Percentiles rank a stretch among this genome's conserved stretches.
Conservation (phyloP, 2,329 filamentous ascomycete genomes). For the Didymosphaeria variabile region DNA sequence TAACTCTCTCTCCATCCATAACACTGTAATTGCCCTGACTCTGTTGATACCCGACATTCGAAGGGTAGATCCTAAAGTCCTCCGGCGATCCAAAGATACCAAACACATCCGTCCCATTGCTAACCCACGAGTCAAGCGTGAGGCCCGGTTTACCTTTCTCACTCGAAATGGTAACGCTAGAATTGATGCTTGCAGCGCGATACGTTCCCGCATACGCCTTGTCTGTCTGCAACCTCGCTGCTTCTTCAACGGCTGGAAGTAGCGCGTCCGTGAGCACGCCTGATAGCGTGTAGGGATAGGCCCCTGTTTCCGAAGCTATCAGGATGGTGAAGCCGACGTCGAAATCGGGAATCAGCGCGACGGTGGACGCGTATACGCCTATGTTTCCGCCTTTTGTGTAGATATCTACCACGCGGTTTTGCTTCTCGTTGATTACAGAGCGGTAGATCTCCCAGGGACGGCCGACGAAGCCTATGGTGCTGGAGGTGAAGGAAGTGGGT, state of each 20-base stretch:
- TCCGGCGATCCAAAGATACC: slow-evolving; percentile 26
- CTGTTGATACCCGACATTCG: not conserved
- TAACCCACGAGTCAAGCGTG: slow-evolving; percentile 37
- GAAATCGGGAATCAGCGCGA: slow-evolving; percentile 53
- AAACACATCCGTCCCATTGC: slow-evolving; percentile 36
- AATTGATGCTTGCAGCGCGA: too few relatives aligned
- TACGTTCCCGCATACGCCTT: not conserved
- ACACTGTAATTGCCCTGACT: not conserved
- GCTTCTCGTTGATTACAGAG: slow-evolving; percentile 18
- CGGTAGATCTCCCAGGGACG: slow-evolving; percentile 53
- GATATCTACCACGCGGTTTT: slow-evolving; percentile 37
- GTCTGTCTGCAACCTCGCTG: not conserved
- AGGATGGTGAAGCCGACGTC: not conserved
- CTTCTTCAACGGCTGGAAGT: not conserved
- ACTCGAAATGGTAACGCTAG: slow-evolving; percentile 22
- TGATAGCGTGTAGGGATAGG: not conserved
- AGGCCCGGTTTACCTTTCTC: slow-evolving; percentile 35
- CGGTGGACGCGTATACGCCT: slow-evolving; percentile 47
- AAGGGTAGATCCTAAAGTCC: slow-evolving; percentile 16
- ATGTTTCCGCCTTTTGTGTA: slow-evolving; percentile 55
- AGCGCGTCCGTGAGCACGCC: not conserved
- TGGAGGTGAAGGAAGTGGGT: slow-evolving; percentile 49
- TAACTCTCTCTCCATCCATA: not conserved
- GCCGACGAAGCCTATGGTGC: slow-evolving; percentile 44
- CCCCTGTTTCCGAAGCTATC: not conserved